phyloP scores from a whole-genome alignment of 495 filamentous ascomycete species.

The Bryoglossum gracile region DNA sequence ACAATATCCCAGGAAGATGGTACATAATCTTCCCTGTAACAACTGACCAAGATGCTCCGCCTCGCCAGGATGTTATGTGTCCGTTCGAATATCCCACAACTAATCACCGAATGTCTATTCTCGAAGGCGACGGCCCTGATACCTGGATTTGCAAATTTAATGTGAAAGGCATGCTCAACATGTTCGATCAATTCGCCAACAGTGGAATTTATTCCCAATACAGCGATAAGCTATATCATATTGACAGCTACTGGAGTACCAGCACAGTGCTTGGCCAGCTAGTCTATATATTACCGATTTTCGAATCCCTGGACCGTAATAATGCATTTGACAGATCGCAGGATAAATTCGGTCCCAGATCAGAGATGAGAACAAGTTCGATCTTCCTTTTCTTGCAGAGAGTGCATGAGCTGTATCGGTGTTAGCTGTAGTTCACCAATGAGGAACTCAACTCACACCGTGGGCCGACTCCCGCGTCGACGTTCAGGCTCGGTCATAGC shows the following conservation, averaged over 20 bases:
- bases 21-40: background rate
- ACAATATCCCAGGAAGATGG: background rate
- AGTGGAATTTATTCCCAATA: background rate
- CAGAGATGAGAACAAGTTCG: background rate
- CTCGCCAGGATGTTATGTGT: background rate
- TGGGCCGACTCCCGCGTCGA: conserved; percentile 39
- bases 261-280: background rate
- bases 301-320: background rate
- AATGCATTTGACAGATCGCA: background rate
- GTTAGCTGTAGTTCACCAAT: background rate
- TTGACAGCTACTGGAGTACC: background rate
- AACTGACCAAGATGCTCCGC: background rate
- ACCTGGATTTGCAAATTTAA: background rate
- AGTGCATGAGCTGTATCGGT: conserved; percentile 11
- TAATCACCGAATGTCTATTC: background rate
- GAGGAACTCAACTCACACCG: conserved; percentile 31
- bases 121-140: background rate
- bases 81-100: background rate
- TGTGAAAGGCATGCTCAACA: background rate
- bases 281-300: background rate
- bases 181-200: background rate
- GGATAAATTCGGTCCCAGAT: background rate
- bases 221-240: background rate
- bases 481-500: conserved; percentile 33
- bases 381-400: conserved; percentile 17